Percentiles rank a stretch among this genome's conserved stretches.
Evolutionary conservation across 257 asterid genomes (phyloP).

Genomic region (Nicotiana tomentosiformis): DNA sequence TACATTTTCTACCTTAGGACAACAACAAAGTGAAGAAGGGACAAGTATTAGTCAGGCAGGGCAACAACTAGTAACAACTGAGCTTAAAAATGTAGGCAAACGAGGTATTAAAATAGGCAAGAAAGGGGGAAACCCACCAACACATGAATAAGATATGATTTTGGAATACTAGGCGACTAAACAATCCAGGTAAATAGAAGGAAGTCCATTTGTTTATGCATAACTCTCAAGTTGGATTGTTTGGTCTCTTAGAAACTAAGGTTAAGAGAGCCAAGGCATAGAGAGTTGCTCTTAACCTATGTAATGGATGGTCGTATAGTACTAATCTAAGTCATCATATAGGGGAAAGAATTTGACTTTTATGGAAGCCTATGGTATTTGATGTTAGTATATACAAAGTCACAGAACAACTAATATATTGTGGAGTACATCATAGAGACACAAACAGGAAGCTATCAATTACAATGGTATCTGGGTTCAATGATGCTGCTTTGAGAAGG

Average conservation of each 20-base stretch:
- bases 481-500: too few relatives aligned
- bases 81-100: too few relatives aligned
- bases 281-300: neutral
- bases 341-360: neutral
- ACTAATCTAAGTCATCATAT: neutral
- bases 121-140: neutral
- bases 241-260: neutral
- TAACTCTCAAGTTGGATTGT: neutral
- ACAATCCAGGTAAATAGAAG: neutral
- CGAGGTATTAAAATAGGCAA: neutral
- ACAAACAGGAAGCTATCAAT: too few relatives aligned
- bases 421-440: too few relatives aligned
- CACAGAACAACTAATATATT: too few relatives aligned
- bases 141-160: neutral
- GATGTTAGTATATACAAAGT: too few relatives aligned
- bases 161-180: neutral
- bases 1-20: too few relatives aligned
- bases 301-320: neutral
- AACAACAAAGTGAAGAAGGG: too few relatives aligned
- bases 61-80: too few relatives aligned
- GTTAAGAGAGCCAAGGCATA: neutral
- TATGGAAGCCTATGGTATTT: neutral
- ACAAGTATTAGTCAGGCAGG: too few relatives aligned
- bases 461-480: too few relatives aligned
- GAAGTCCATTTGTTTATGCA: neutral